Conservation (phyloP, 2,329 filamentous ascomycete species). For the Penicillium sp. region DNA sequence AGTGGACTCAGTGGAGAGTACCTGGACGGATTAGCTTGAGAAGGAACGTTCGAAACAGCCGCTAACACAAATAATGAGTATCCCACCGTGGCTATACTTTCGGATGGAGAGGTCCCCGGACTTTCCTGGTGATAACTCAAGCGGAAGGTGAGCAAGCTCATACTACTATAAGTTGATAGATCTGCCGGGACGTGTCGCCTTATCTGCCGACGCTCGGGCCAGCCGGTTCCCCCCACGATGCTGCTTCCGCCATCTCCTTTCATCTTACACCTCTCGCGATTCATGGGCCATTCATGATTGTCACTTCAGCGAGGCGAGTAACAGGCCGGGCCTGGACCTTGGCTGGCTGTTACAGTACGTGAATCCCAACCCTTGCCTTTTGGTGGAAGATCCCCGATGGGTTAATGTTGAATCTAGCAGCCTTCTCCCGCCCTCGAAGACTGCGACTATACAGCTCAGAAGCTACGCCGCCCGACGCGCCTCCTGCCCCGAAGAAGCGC, state of each 20-base stretch:
- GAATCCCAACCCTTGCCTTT: background rate
- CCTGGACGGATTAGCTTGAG: too few relatives aligned
- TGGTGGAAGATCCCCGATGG: constrained; percentile 10
- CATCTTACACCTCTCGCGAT: constrained; percentile 23
- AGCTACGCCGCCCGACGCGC: constrained; percentile 11
- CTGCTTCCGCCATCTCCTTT: constrained; percentile 8
- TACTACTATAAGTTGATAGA: background rate
- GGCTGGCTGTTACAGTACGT: constrained; percentile 40
- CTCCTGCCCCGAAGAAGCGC: constrained; percentile 38
- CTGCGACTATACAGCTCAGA: constrained; percentile 26
- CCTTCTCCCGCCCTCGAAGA: constrained; percentile 34
- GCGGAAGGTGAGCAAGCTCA: background rate
- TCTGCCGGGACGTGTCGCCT: constrained; percentile 18
- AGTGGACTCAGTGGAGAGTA: too few relatives aligned
- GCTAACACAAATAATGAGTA: too few relatives aligned
- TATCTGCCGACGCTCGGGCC: constrained; percentile 29
- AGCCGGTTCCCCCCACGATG: constrained; percentile 14
- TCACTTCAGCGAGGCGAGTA: constrained; percentile 38
- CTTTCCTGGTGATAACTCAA: too few relatives aligned
- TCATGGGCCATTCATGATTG: constrained; percentile 40
- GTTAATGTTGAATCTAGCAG: constrained; percentile 25
- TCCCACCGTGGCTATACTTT: too few relatives aligned
- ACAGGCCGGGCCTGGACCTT: constrained; percentile 41
- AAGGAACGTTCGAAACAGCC: too few relatives aligned
- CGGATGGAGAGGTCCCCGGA: too few relatives aligned